A percentile compares a stretch with the other conserved stretches of the same genome.
Evolutionary conservation across 208 protist genomes (phyloP).

Genomic region (Trypanosoma scelopori): DNA sequence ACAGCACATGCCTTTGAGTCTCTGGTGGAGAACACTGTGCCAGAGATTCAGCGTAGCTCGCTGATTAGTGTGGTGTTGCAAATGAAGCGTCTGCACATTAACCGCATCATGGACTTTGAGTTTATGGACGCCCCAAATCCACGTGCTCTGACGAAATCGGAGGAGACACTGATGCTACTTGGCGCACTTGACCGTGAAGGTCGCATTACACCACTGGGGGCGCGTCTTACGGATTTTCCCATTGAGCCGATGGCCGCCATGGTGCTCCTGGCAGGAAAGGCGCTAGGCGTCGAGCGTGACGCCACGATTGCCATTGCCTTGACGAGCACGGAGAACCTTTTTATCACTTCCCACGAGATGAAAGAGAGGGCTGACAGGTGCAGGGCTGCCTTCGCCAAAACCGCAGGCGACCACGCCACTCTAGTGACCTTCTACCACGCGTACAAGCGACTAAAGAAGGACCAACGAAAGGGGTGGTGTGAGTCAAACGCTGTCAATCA

Average conservation of each 20-base stretch:
- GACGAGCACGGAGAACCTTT: conserved; percentile 83
- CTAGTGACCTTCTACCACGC: conserved; percentile 79
- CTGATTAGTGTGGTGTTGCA: conserved; percentile 97
- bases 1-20: conserved; percentile 95
- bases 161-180: conserved; percentile 94
- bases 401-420: conserved; percentile 87
- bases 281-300: conserved; percentile 94
- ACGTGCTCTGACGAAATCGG: conserved; percentile 87
- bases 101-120: conserved; percentile 97
- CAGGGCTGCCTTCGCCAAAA: conserved; percentile 66
- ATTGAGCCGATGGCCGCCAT: conserved; percentile 97
- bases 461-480: conserved; percentile 78
- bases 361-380: conserved; percentile 79
- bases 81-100: conserved; percentile 95
- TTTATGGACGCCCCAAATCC: conserved; percentile 98
- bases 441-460: conserved; percentile 60
- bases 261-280: conserved; percentile 94
- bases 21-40: conserved; percentile 94
- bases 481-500: conserved; percentile 78
- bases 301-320: conserved; percentile 95
- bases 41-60: conserved; percentile 98
- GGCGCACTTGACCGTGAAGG: conserved; percentile 91
- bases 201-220: conserved; percentile 87
- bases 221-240: conserved; percentile 97
- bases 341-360: conserved; percentile 67